Percentiles rank a stretch among this genome's conserved stretches.
Conservation (phyloP, 2,329 filamentous ascomycete species). For the Mycosphaerelloides madeirae region DNA sequence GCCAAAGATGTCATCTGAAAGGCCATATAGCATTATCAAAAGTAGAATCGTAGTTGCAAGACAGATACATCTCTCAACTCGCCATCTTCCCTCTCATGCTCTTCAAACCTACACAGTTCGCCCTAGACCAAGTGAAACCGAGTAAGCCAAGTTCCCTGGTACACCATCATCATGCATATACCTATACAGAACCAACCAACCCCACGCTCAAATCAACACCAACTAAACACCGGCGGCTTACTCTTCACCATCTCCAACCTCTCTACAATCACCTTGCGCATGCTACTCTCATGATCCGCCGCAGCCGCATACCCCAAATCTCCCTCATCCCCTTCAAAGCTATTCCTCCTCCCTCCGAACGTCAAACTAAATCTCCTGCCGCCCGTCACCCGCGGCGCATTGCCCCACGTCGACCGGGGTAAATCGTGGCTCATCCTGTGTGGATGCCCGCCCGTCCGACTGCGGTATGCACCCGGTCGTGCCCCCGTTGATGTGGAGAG, state of each 20-base stretch:
- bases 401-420: constrained; percentile 16
- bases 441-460: constrained; percentile 26
- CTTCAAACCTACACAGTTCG: no score
- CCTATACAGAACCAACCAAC: no score
- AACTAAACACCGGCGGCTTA: constrained; percentile 92
- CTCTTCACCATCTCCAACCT: constrained; percentile 92
- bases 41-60: no score
- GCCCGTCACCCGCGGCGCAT: constrained; percentile 21
- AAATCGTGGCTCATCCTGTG: constrained; percentile 21
- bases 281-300: constrained; percentile 85
- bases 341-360: constrained; percentile 10
- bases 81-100: no score
- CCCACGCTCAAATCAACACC: constrained; percentile 62
- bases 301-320: constrained; percentile 93
- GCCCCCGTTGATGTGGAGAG: constrained; percentile 5
- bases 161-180: no score
- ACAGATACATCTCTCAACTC: no score
- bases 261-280: constrained; percentile 94
- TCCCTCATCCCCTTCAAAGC: constrained; percentile 58
- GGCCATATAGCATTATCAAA: no score
- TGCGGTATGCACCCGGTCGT: constrained; percentile 22
- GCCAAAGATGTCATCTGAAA: no score
- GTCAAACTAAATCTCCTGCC: constrained; percentile 43
- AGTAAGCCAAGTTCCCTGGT: no score
- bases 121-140: no score